These are phyloP conservation scores for Amorphotheca resinae DNA, from an alignment of 495 filamentous ascomycete species.

Conservation along the genomic window DNA sequence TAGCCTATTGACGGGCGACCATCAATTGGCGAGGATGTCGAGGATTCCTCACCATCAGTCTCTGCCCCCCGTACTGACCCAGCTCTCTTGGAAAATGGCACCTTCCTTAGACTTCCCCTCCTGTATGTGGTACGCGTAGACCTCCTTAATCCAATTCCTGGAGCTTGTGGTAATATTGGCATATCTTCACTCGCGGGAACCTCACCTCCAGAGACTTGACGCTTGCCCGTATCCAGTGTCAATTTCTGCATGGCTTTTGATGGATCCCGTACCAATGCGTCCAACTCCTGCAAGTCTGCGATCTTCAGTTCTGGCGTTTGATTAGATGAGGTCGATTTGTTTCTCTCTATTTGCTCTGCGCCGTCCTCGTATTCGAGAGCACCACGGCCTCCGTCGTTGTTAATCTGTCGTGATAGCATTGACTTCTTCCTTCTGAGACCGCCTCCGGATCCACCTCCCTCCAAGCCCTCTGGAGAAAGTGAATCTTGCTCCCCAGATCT, in stretches of 20 bases:
- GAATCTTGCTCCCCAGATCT: constrained; percentile 57
- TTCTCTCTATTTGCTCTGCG: constrained; percentile 68
- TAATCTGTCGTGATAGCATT: constrained; percentile 88
- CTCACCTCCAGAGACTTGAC: constrained; percentile 26
- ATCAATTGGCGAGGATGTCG: constrained; percentile 17
- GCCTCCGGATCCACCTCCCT: constrained; percentile 41
- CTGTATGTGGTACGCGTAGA: constrained; percentile 90
- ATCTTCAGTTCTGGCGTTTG: constrained; percentile 43
- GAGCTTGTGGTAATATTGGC: constrained; percentile 67
- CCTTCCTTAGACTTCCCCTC: constrained; percentile 68
- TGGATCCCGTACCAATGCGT: constrained; percentile 71
- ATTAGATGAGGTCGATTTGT: constrained; percentile 47
- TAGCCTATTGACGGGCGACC: constrained; percentile 9
- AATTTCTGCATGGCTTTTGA: constrained; percentile 49
- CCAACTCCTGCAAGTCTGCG: constrained; percentile 54
- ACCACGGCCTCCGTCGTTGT: constrained; percentile 49
- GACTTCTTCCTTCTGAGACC: constrained; percentile 80
- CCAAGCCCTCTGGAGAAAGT: constrained; percentile 52
- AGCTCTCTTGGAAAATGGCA: constrained; percentile 63
- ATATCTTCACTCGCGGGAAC: constrained; percentile 57
- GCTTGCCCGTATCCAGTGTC: constrained; percentile 35
- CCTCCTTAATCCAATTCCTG: constrained; percentile 64
- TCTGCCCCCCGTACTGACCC: constrained; percentile 41
- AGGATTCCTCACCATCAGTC: constrained; percentile 42
- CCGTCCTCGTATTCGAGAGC: constrained; percentile 70